phyloP scores from a whole-genome alignment of 23 red algal genomes.

The Cyanidium caldarium region DNA sequence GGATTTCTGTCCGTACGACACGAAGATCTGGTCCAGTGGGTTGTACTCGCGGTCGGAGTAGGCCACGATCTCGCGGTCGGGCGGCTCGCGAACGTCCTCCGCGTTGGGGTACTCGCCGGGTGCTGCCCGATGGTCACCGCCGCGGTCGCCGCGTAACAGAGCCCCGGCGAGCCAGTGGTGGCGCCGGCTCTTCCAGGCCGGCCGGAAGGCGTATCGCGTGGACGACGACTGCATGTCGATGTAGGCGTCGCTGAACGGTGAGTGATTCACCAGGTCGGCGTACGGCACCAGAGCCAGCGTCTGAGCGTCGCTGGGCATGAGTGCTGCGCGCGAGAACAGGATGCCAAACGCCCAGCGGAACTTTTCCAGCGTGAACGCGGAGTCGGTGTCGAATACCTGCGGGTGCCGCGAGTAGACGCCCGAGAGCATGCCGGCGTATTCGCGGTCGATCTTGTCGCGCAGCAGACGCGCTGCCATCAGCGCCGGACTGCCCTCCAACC shows the following conservation, averaged over 20 bases:
- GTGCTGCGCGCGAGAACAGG: slow-evolving; percentile 69
- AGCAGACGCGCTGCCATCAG: slow-evolving; percentile 31
- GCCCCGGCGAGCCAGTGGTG: background rate
- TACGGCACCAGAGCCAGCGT: slow-evolving; percentile 81
- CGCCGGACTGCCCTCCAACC: slow-evolving; percentile 50
- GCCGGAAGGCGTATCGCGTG: background rate
- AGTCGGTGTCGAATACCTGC: slow-evolving; percentile 3
- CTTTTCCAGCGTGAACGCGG: slow-evolving; percentile 13
- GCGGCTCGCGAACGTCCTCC: background rate
- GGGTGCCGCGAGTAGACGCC: background rate
- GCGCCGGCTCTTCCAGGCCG: background rate
- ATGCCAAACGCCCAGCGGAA: slow-evolving; percentile 95
- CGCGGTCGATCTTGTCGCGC: slow-evolving; percentile 31
- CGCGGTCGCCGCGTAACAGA: too few species aligned
- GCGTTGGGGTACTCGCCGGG: too few species aligned
- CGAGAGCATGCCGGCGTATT: slow-evolving; percentile 22
- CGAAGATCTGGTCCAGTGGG: slow-evolving; percentile 79
- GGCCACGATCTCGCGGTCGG: slow-evolving; percentile 19
- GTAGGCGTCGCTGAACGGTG: slow-evolving; percentile 56
- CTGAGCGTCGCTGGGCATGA: slow-evolving; percentile 26
- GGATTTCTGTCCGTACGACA: slow-evolving; percentile 77
- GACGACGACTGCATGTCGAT: slow-evolving; percentile 24
- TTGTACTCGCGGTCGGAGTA: slow-evolving; percentile 71
- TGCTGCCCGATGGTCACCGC: too few species aligned
- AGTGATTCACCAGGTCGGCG: slow-evolving; percentile 91